Conservation (phyloP, 805 yeast species). For the Kazachstania psychrophila region DNA sequence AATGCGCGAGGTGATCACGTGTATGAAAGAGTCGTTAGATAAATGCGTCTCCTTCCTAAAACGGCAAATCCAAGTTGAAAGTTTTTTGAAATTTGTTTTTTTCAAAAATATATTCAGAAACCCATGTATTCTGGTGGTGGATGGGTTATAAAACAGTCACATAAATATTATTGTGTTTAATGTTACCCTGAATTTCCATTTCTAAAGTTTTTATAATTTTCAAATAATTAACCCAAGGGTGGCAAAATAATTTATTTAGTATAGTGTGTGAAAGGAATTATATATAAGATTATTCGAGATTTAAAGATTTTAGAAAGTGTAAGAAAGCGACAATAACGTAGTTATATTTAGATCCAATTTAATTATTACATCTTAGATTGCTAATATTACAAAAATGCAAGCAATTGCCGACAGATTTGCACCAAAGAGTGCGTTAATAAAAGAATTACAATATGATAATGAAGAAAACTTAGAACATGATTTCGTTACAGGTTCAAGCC, state of each 20-base stretch:
- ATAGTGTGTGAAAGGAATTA: neutral
- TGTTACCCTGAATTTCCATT: neutral
- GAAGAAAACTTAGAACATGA: constrained; percentile 30
- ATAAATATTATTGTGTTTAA: neutral
- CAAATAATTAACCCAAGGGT: constrained; percentile 1
- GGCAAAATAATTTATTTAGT: constrained; percentile 4
- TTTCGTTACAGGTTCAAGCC: constrained; percentile 27
- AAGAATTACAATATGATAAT: constrained; percentile 24
- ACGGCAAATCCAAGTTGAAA: neutral
- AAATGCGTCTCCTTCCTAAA: neutral
- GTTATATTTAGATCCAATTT: neutral
- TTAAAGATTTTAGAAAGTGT: neutral
- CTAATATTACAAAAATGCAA: constrained; percentile 26
- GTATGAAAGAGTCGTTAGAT: neutral
- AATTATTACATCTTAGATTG: no score
- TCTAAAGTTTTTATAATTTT: neutral
- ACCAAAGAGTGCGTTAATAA: constrained; percentile 15
- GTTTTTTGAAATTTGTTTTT: no score
- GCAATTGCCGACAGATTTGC: constrained; percentile 28
- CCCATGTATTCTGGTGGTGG: no score
- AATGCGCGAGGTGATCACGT: neutral
- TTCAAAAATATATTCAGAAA: no score
- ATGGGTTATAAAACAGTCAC: neutral
- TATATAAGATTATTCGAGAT: neutral
- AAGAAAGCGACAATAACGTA: neutral